Percentiles rank a stretch among this genome's conserved stretches.
phyloP scores from a whole-genome alignment of 1,284 basidiomycete genomes.

The Ustilago bromivora region DNA sequence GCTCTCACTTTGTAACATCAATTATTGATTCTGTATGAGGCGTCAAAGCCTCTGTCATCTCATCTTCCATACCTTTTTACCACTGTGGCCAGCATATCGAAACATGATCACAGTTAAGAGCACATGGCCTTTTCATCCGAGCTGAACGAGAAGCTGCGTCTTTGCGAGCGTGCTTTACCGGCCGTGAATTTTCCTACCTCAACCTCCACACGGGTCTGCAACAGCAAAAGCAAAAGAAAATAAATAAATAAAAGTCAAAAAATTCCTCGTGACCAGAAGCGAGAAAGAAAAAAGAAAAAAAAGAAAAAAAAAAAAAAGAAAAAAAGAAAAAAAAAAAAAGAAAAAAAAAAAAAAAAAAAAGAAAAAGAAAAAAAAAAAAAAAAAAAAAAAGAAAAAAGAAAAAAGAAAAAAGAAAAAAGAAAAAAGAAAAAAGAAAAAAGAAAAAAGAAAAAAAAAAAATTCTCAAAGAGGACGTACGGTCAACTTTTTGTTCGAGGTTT shows the following conservation, averaged over 20 bases:
- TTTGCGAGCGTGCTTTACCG: conserved; percentile 4
- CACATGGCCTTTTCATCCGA: neutral
- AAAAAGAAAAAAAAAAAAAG: conserved; percentile 15
- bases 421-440: neutral
- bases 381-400: neutral
- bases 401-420: neutral
- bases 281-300: neutral
- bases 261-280: conserved; percentile 4
- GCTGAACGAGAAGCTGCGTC: neutral
- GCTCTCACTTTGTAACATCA: neutral
- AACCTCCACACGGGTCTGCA: conserved; percentile 20
- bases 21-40: neutral
- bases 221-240: conserved; percentile 4
- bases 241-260: conserved; percentile 20
- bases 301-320: neutral
- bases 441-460: conserved; percentile 13
- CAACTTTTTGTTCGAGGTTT: no score
- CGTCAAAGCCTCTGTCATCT: no score
- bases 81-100: no score
- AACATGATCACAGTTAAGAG: no score
- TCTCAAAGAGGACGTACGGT: conserved; percentile 1
- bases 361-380: conserved; percentile 13
- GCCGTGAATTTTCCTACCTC: conserved; percentile 13
- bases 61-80: no score
- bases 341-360: neutral